phyloP scores from a whole-genome alignment of 2,329 filamentous ascomycete genomes.

The Xylariaceae sp. region DNA sequence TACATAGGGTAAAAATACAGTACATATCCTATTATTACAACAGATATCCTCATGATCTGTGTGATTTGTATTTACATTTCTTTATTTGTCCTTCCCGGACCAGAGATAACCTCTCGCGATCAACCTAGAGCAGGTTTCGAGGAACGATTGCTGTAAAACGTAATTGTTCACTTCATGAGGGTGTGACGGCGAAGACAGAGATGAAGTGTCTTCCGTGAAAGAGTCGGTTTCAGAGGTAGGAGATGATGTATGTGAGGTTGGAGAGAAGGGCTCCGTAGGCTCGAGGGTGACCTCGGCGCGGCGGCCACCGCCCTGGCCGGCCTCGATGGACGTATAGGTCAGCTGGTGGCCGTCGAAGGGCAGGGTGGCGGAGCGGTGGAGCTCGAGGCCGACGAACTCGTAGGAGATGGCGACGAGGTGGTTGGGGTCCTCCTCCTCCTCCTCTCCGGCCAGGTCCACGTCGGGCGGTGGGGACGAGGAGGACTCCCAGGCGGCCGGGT shows the following conservation, averaged over 20 bases:
- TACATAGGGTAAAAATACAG: background rate
- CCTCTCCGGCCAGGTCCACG: background rate
- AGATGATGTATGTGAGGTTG: no score
- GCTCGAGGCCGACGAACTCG: slow-evolving; percentile 45
- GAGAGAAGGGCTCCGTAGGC: slow-evolving; percentile 16
- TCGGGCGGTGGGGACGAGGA: background rate
- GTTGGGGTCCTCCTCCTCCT: no score
- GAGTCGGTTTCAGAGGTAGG: no score
- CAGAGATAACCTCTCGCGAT: background rate
- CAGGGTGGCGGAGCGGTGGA: slow-evolving; percentile 42
- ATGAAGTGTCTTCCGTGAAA: no score
- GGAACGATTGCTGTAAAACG: background rate
- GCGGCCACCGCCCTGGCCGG: slow-evolving; percentile 45
- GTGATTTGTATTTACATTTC: background rate
- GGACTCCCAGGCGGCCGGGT: background rate
- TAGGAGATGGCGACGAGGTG: slow-evolving; percentile 22
- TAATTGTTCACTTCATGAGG: background rate
- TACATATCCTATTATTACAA: background rate
- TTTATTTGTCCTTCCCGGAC: background rate
- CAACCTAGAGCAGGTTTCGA: background rate
- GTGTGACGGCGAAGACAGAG: background rate
- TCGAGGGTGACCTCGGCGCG: slow-evolving; percentile 47
- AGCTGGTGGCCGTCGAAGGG: slow-evolving; percentile 41
- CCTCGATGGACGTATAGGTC: slow-evolving; percentile 48
- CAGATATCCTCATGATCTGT: background rate